Conservation (phyloP, 768 basidiomycete genomes). For the Tephrocybe sp. region DNA sequence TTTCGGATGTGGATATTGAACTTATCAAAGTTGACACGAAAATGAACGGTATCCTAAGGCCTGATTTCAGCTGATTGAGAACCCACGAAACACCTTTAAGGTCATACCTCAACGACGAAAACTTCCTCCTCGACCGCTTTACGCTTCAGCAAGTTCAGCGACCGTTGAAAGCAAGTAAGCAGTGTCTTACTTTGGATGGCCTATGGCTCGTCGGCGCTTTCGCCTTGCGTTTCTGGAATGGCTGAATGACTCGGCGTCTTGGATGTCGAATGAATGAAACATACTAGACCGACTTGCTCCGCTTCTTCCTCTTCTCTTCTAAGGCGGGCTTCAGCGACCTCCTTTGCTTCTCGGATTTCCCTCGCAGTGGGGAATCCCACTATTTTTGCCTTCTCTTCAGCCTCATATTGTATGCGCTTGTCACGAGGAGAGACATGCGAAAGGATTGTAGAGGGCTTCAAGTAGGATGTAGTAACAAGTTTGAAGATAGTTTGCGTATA, state of each 20-base stretch:
- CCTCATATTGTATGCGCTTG: conserved; percentile 76
- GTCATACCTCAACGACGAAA: conserved; percentile 64
- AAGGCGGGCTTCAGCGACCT: conserved; percentile 58
- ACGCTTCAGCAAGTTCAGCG: conserved; percentile 21
- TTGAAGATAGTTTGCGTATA: conserved; percentile 65
- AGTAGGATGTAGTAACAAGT: conserved; percentile 69
- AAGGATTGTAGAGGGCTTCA: conserved; percentile 75
- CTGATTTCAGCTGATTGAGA: conserved; percentile 11
- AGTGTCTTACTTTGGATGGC: conserved; percentile 47
- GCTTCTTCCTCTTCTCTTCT: conserved; percentile 72
- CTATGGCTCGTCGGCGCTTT: conserved; percentile 47
- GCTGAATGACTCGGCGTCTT: conserved; percentile 19
- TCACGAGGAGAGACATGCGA: conserved; percentile 81
- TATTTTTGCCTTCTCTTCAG: conserved; percentile 73
- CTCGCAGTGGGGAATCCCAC: conserved; percentile 77
- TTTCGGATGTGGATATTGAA: conserved; percentile 89
- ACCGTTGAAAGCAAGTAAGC: not conserved
- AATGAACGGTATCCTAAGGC: conserved; percentile 64
- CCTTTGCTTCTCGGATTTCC: conserved; percentile 71
- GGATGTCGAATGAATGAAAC: not conserved
- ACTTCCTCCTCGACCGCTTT: conserved; percentile 55
- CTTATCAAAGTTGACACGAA: conserved; percentile 86
- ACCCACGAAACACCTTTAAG: conserved; percentile 2
- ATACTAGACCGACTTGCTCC: conserved; percentile 62
- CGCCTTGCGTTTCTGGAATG: conserved; percentile 58